Percentiles rank a stretch among this genome's conserved stretches.
Conservation (phyloP, 495 filamentous ascomycete genomes). For the Penicillium malachiteum region DNA sequence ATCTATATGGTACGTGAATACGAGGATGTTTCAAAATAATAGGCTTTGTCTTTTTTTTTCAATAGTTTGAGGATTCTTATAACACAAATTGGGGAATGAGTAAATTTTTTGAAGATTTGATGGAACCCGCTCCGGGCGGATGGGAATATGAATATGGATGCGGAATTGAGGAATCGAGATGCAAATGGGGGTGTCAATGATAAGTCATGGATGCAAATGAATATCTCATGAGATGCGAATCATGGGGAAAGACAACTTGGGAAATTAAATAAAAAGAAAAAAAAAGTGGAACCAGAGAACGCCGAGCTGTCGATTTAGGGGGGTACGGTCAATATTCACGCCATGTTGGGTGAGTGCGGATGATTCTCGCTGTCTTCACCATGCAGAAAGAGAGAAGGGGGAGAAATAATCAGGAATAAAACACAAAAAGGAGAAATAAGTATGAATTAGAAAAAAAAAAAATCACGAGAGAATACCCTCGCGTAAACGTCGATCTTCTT, state of each 20-base stretch:
- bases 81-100: neutral
- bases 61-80: neutral
- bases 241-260: neutral
- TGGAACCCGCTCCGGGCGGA: neutral
- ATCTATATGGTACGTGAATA: neutral
- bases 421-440: constrained; percentile 5
- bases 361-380: constrained; percentile 1
- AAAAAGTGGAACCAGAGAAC: constrained; percentile 6
- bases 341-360: constrained; percentile 7
- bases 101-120: neutral
- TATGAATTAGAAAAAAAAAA: constrained; percentile 7
- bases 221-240: neutral
- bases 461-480: constrained; percentile 19
- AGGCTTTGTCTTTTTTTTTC: neutral
- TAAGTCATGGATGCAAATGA: neutral
- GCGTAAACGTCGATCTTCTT: constrained; percentile 37
- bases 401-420: constrained; percentile 2
- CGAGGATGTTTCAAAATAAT: neutral
- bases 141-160: neutral
- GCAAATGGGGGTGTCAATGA: neutral
- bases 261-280: neutral
- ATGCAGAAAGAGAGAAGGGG: constrained; percentile 16
- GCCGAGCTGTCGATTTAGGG: constrained; percentile 5
- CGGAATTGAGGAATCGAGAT: neutral
- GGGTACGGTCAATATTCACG: constrained; percentile 2